phyloP scores from a whole-genome alignment of 257 asterid species.

The Solanum gandarillasii region DNA sequence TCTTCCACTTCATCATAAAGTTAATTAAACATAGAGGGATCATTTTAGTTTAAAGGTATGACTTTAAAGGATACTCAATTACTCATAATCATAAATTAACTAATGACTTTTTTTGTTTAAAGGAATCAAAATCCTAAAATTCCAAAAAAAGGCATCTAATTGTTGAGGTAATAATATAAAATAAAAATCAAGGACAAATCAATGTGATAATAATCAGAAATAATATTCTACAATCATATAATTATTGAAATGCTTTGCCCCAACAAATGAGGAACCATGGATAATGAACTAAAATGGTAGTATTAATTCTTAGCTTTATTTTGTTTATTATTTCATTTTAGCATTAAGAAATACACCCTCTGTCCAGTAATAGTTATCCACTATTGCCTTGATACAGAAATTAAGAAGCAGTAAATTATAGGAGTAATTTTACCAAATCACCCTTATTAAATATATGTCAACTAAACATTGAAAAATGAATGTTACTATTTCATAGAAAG shows the following conservation, averaged over 20 bases:
- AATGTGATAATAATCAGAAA: background rate
- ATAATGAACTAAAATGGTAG: background rate
- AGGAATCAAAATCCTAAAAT: background rate
- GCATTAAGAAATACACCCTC: background rate
- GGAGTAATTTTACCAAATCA: too few relatives aligned
- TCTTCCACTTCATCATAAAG: background rate
- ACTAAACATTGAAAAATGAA: too few relatives aligned
- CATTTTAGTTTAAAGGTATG: background rate
- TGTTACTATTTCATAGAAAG: too few relatives aligned
- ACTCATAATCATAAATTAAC: background rate
- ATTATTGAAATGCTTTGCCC: background rate
- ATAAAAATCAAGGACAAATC: background rate
- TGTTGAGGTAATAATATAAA: background rate
- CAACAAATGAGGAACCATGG: background rate
- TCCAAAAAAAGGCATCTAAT: background rate
- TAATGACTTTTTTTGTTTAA: too few relatives aligned
- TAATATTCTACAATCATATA: background rate
- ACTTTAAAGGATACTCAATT: background rate
- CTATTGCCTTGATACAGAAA: too few relatives aligned
- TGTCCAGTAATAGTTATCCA: fast-evolving
- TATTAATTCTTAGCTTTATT: background rate
- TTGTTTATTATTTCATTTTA: background rate
- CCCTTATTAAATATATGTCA: too few relatives aligned
- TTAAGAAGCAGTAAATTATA: too few relatives aligned
- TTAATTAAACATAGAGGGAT: background rate